Evolutionary conservation across 495 filamentous ascomycete species (phyloP).

Genomic region (Extremus antarcticus): DNA sequence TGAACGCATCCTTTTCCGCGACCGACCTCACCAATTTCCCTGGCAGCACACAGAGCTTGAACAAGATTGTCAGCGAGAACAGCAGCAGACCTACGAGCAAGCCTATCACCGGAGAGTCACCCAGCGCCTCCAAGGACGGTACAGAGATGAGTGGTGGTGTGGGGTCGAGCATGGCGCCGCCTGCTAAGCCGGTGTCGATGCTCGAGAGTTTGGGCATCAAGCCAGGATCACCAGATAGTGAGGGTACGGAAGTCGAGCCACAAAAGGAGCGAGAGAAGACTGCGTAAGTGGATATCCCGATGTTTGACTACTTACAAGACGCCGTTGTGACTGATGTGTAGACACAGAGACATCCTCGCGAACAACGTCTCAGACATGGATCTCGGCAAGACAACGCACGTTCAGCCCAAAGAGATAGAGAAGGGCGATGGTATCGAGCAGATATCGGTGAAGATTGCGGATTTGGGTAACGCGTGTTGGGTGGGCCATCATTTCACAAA

Average conservation of each 20-base stretch:
- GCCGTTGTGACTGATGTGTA: conserved; percentile 13
- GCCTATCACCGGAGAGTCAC: conserved; percentile 22
- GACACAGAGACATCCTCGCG: conserved; percentile 68
- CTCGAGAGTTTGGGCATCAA: conserved; percentile 48
- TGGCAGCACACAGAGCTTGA: conserved; percentile 62
- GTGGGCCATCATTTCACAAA: conserved; percentile 98
- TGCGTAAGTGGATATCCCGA: conserved; percentile 52
- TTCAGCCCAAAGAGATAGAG: conserved; percentile 33
- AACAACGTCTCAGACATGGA: conserved; percentile 92
- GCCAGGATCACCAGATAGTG: neutral
- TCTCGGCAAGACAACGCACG: conserved; percentile 56
- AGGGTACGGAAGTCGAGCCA: conserved; percentile 52
- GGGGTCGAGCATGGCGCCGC: conserved; percentile 21
- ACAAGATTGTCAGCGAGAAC: conserved; percentile 65
- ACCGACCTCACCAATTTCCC: conserved; percentile 53
- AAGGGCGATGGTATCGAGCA: conserved; percentile 53
- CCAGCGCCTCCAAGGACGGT: conserved; percentile 19
- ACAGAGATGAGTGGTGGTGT: conserved; percentile 41
- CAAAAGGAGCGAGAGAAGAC: conserved; percentile 89
- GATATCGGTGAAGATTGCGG: conserved; percentile 98
- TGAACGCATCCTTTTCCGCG: conserved; percentile 82
- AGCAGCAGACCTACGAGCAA: conserved; percentile 45
- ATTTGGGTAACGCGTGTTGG: conserved; percentile 98
- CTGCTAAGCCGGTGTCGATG: conserved; percentile 39
- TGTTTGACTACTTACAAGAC: too few relatives aligned